These are phyloP conservation scores for Arthromyces matolae DNA, from an alignment of 768 basidiomycete genomes.

Conservation along the genomic window DNA sequence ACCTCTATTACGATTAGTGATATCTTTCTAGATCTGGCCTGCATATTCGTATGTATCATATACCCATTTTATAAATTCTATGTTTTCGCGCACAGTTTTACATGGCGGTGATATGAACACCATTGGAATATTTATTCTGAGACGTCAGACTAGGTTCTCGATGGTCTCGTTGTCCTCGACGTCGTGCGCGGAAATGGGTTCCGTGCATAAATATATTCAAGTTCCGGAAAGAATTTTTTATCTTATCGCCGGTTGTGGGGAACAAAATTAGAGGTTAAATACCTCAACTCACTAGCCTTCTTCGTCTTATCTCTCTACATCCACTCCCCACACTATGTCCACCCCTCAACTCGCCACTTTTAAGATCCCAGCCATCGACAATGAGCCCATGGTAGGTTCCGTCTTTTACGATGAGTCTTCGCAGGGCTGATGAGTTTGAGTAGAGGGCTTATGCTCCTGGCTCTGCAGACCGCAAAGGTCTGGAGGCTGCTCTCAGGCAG, in stretches of 20 bases:
- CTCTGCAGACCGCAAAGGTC: constrained; percentile 68
- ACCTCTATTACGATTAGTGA: too few species aligned
- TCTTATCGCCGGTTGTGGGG: constrained; percentile 5
- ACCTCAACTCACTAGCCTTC: constrained; percentile 7
- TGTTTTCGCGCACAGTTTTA: too few species aligned
- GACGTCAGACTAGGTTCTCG: too few species aligned
- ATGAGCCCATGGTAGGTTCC: constrained; percentile 83
- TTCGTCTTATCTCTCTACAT: background rate
- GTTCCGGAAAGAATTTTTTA: too few species aligned
- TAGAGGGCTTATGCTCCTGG: constrained; percentile 80
- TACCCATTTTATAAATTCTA: too few species aligned
- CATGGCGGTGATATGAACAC: too few species aligned
- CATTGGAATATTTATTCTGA: too few species aligned
- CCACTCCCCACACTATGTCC: constrained; percentile 45
- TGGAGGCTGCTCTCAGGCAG: constrained; percentile 70
- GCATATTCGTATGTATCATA: too few species aligned
- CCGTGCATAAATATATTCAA: too few species aligned
- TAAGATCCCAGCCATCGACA: constrained; percentile 80
- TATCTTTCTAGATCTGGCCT: too few species aligned
- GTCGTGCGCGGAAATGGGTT: too few species aligned
- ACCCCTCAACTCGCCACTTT: constrained; percentile 80
- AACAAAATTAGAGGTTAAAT: constrained; percentile 6
- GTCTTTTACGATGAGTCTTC: background rate
- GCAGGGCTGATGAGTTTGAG: background rate
- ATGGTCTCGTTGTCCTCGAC: too few species aligned